Evolutionary conservation across 495 filamentous ascomycete genomes (phyloP), one percentile per base, ranked within the genome.

Genomic region (Aspergillus biplanus): DNA sequence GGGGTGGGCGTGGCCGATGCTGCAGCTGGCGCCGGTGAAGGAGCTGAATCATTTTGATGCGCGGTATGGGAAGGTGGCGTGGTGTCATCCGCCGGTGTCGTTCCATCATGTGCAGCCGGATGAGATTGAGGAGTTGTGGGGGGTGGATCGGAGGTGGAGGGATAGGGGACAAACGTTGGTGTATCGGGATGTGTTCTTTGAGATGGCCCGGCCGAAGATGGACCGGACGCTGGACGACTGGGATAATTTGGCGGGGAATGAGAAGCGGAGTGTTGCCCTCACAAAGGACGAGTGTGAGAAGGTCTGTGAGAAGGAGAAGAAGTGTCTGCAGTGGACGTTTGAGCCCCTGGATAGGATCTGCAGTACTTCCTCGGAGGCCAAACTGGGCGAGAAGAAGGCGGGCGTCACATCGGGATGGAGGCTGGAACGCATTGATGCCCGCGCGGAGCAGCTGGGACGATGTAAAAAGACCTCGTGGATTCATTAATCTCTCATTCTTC

Each of bases 61-160:
- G 16, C 74, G 64, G 12, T 73, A 67, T 52, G 69, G 69, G 7
- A 75, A 61, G 58, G 67, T 54, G 39, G 73, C 78, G n/a, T 85
- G 82, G 82, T 85, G 82, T 68, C 77, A 71, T 67, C 75, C 80
- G 34, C 73, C 75, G 9, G 70, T 81, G 6, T 77, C 76, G 7
- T 83, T 80, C 55, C 82, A 84, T 61, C 82, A 85, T 59, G 71
- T 85, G 63, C 73, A 69, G 13, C 71, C 76, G 0, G 49, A 66
- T 27, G 80, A 82, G 58, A 75, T 81, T 34, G 60, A 69, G 15
- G 69, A 56, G 27, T 69, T 83, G 50, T 74, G 68, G 52, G 57
- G 68, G 8, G 78, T 83, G 59, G 82, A 82, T 49, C 68, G 71
- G 46, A 58, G 62, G 34, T 83, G 81, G 80, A 73, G 33, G n/a